phyloP scores from a whole-genome alignment of 164 flowering plant species.

The Hamamelis virginiana region DNA sequence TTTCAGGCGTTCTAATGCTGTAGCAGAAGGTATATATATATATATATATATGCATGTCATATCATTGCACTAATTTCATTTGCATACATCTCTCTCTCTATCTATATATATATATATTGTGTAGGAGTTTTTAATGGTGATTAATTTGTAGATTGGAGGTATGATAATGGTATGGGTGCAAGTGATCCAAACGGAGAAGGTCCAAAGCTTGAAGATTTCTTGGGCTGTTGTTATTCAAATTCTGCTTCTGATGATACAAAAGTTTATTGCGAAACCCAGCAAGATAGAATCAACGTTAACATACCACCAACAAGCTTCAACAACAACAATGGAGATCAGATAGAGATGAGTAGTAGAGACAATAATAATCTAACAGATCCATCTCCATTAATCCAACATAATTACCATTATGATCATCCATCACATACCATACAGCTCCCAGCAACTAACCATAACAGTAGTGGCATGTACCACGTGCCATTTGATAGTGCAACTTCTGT shows the following conservation, averaged over 20 bases:
- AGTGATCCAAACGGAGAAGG: slow-evolving; percentile 31
- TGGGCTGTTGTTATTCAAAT: slow-evolving; percentile 61
- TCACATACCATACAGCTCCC: slow-evolving; percentile 2
- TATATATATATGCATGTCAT: slow-evolving; percentile 1
- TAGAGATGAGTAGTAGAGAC: too few species aligned
- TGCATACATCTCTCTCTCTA: neutral
- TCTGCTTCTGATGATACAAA: slow-evolving; percentile 24
- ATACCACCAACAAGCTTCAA: slow-evolving; percentile 37
- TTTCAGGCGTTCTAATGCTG: slow-evolving; percentile 19
- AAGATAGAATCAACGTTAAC: slow-evolving; percentile 48
- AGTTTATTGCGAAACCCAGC: slow-evolving; percentile 26
- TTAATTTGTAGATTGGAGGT: slow-evolving; percentile 48
- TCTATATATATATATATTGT: neutral
- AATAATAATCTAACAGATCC: slow-evolving; percentile 18
- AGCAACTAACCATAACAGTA: slow-evolving; percentile 11
- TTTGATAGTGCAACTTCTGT: slow-evolving; percentile 38
- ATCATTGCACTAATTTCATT: too few species aligned
- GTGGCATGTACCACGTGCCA: slow-evolving; percentile 23
- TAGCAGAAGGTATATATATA: neutral
- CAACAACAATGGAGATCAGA: slow-evolving; percentile 17
- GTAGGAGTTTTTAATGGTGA: neutral
- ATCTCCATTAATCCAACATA: slow-evolving; percentile 17
- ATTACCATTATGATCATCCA: slow-evolving; percentile 7
- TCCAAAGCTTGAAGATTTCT: slow-evolving; percentile 80
- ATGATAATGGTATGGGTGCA: slow-evolving; percentile 29